Percentiles rank a stretch among this genome's conserved stretches.
Conservation (phyloP, 495 filamentous ascomycete genomes). For the Aspergillus kassunensis region DNA sequence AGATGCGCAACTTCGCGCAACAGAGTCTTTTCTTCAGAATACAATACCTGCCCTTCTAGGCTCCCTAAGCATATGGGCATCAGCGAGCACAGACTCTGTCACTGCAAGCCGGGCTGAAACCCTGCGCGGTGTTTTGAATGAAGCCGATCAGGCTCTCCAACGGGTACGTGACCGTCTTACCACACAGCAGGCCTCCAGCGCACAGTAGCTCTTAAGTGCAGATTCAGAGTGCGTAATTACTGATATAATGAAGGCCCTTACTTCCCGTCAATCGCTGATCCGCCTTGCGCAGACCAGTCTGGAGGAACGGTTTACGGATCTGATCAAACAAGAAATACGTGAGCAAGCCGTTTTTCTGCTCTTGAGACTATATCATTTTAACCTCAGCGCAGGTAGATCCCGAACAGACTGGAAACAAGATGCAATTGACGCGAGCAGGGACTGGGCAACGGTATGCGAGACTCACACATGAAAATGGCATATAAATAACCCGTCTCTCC, state of each 20-base stretch:
- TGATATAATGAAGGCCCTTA: slow-evolving; percentile 6
- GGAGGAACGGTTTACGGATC: slow-evolving; percentile 1
- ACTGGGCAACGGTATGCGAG: slow-evolving; percentile 22
- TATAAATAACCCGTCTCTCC: background rate
- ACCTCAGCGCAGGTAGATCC: slow-evolving; percentile 1
- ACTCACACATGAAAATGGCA: background rate
- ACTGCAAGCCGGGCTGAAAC: slow-evolving; percentile 9
- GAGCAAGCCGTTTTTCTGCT: background rate
- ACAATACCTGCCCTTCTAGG: slow-evolving; percentile 21
- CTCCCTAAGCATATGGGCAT: slow-evolving; percentile 24
- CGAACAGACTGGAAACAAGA: slow-evolving; percentile 4
- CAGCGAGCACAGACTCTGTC: slow-evolving; percentile 13
- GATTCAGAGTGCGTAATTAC: slow-evolving; percentile 5
- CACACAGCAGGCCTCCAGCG: background rate
- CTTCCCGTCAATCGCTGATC: background rate
- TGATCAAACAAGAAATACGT: slow-evolving; percentile 7
- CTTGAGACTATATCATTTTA: background rate
- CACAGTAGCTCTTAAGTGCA: background rate
- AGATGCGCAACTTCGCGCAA: slow-evolving; percentile 21
- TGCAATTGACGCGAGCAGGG: slow-evolving; percentile 11
- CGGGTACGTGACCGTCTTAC: slow-evolving; percentile 11
- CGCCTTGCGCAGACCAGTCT: background rate
- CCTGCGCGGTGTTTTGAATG: slow-evolving; percentile 10
- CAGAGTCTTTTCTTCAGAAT: slow-evolving; percentile 17
- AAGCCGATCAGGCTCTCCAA: slow-evolving; percentile 9